Evolutionary conservation across 2,329 filamentous ascomycete genomes (phyloP).

Genomic region (Hymenoscyphus albidus): DNA sequence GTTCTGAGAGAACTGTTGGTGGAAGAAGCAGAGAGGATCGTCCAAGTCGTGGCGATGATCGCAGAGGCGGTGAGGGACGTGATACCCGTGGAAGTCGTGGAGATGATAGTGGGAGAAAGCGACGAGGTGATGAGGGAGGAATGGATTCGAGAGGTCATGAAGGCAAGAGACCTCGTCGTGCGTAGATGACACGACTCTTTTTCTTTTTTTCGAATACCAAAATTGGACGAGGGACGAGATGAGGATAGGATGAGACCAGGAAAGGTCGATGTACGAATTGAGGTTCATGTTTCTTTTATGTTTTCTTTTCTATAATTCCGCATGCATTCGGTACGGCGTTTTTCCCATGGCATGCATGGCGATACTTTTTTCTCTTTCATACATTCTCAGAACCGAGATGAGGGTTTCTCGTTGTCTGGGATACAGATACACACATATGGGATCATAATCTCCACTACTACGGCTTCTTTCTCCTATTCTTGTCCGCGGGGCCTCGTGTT

Average conservation of each 20-base stretch:
- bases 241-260: neutral
- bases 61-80: slow-evolving; percentile 26
- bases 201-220: neutral
- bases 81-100: slow-evolving; percentile 26
- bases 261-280: neutral
- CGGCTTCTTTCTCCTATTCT: neutral
- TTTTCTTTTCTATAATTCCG: slow-evolving; percentile 1
- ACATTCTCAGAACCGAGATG: neutral
- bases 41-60: slow-evolving; percentile 20
- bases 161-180: slow-evolving; percentile 30
- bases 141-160: slow-evolving; percentile 33
- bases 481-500: neutral
- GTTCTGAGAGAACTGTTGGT: slow-evolving; percentile 17
- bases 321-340: slow-evolving; percentile 3
- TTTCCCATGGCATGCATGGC: neutral
- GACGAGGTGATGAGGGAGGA: slow-evolving; percentile 30
- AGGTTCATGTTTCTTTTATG: neutral
- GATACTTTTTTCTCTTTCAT: no score
- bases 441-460: neutral
- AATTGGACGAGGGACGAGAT: neutral
- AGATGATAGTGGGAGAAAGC: slow-evolving; percentile 28
- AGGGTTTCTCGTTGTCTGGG: no score
- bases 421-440: neutral
- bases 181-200: slow-evolving; percentile 13
- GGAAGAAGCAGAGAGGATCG: slow-evolving; percentile 22